Conservation (phyloP, 352 stramenopile genomes). For the Discostella stelligera region DNA sequence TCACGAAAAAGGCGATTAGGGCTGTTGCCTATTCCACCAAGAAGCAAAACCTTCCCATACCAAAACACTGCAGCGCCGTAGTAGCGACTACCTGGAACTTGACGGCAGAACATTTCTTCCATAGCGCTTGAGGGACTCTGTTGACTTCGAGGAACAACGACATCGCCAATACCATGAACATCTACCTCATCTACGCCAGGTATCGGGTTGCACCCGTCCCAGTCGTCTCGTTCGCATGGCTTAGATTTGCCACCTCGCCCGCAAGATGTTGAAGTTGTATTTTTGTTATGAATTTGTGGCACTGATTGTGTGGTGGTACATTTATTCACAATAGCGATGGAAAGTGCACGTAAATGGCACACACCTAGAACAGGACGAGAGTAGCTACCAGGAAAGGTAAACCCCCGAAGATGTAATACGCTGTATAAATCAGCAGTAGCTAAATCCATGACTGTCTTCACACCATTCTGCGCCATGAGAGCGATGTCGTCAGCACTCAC, state of each 20-base stretch:
- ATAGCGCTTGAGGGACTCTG: slow-evolving; percentile 63
- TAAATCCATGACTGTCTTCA: slow-evolving; percentile 87
- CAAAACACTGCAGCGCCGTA: slow-evolving; percentile 46
- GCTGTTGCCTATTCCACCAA: slow-evolving; percentile 53
- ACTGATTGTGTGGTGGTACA: slow-evolving; percentile 54
- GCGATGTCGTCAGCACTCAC: slow-evolving; percentile 73
- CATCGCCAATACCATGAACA: slow-evolving; percentile 75
- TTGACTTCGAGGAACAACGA: slow-evolving; percentile 54
- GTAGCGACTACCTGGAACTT: slow-evolving; percentile 43
- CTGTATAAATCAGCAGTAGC: slow-evolving; percentile 67
- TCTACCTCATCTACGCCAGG: slow-evolving; percentile 50
- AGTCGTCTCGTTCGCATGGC: slow-evolving; percentile 51
- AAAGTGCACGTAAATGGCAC: slow-evolving; percentile 72
- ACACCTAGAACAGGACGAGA: slow-evolving; percentile 62
- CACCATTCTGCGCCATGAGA: slow-evolving; percentile 71
- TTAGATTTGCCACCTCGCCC: slow-evolving; percentile 47
- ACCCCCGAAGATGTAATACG: slow-evolving; percentile 78
- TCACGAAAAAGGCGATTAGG: slow-evolving; percentile 47
- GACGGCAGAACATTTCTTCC: slow-evolving; percentile 63
- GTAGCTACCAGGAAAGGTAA: slow-evolving; percentile 63
- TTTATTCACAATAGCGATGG: slow-evolving; percentile 75
- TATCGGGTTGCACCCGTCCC: slow-evolving; percentile 80
- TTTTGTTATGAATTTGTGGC: slow-evolving; percentile 29
- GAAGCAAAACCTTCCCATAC: slow-evolving; percentile 52
- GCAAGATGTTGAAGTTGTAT: slow-evolving; percentile 22